Evolutionary conservation across 331 rosid genomes (phyloP).

Genomic region (Telfairia occidentalis): DNA sequence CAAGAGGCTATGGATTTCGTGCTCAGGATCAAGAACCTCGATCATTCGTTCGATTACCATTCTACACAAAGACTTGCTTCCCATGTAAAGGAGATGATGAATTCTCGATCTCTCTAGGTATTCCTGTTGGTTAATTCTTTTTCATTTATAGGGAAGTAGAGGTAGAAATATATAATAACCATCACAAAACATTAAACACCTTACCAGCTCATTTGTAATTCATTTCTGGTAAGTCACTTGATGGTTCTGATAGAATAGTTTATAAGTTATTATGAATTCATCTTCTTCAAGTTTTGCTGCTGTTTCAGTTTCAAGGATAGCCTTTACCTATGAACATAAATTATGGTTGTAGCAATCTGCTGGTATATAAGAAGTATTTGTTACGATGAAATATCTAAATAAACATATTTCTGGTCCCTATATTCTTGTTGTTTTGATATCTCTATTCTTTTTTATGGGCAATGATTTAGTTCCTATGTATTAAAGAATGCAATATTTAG

Average conservation of each 20-base stretch:
- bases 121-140: background rate
- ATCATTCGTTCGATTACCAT: constrained; percentile 39
- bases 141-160: constrained; percentile 4
- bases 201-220: background rate
- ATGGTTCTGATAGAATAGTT: constrained; percentile 1
- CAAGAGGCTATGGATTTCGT: constrained; percentile 65
- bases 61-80: constrained; percentile 55
- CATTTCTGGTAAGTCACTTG: background rate
- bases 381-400: background rate
- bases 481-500: background rate
- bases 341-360: background rate
- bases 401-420: background rate
- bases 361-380: background rate
- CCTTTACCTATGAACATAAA: background rate
- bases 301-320: background rate
- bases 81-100: constrained; percentile 27
- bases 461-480: background rate
- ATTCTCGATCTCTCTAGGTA: constrained; percentile 8
- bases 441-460: background rate
- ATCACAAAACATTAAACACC: constrained; percentile 7
- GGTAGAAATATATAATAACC: constrained; percentile 4
- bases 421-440: background rate
- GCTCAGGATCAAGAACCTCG: constrained; percentile 49
- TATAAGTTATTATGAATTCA: background rate
- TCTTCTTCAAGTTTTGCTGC: background rate